Evolutionary conservation across 1,284 basidiomycete species (phyloP).

Genomic region (Neonothopanus nambi): DNA sequence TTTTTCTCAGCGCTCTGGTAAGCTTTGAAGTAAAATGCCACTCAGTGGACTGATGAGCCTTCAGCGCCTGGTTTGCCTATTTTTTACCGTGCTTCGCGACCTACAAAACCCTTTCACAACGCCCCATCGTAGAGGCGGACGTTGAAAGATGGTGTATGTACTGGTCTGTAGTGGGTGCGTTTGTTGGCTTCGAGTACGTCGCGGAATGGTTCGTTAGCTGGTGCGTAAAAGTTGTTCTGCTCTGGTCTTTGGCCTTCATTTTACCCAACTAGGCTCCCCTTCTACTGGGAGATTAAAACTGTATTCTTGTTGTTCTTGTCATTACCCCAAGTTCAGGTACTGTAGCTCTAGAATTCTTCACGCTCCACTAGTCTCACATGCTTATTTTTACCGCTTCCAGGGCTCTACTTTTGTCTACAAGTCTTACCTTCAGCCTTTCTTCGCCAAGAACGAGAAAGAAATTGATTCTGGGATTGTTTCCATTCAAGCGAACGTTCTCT

Average conservation of each 20-base stretch:
- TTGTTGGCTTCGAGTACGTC: constrained; percentile 70
- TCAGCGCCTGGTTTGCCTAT: constrained; percentile 73
- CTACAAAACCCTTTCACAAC: constrained; percentile 64
- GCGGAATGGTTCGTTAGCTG: constrained; percentile 72
- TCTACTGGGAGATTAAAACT: constrained; percentile 77
- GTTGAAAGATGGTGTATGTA: constrained; percentile 60
- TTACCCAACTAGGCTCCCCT: constrained; percentile 61
- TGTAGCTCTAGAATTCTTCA: not conserved
- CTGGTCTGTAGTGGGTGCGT: constrained; percentile 57
- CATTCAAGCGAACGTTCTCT: constrained; percentile 51
- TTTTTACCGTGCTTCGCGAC: constrained; percentile 62
- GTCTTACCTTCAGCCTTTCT: constrained; percentile 66
- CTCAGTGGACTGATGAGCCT: constrained; percentile 2
- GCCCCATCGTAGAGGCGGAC: constrained; percentile 57
- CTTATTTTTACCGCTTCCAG: constrained; percentile 37
- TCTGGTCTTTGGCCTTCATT: constrained; percentile 8
- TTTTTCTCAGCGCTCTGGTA: constrained; percentile 13
- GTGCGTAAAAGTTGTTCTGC: constrained; percentile 39
- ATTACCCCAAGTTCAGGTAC: constrained; percentile 72
- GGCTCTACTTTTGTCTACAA: constrained; percentile 75
- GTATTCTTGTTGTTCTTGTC: constrained; percentile 72
- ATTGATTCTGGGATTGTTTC: constrained; percentile 65
- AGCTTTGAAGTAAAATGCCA: constrained; percentile 14
- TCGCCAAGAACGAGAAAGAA: constrained; percentile 62
- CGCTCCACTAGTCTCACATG: not conserved